These are phyloP conservation scores for Halophytophthora batemanensis DNA, from an alignment of 352 stramenopile genomes.

Conservation along the genomic window DNA sequence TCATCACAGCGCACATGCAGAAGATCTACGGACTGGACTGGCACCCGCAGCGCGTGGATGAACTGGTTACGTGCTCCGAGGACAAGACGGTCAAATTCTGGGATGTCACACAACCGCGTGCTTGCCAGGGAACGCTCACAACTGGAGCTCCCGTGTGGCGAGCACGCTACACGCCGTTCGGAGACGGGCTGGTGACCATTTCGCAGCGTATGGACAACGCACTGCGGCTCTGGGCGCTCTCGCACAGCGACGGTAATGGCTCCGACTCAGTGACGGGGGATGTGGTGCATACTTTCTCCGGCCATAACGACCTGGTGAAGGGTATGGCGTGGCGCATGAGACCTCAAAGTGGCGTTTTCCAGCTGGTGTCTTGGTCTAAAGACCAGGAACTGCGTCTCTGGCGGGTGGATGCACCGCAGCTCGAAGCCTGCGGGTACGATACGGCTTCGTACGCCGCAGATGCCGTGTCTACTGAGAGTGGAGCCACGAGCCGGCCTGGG, in stretches of 20 bases:
- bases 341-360: conserved; percentile 40
- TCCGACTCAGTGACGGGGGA: conserved; percentile 27
- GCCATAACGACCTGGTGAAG: conserved; percentile 61
- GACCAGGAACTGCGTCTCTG: conserved; percentile 77
- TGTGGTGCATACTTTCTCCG: conserved; percentile 57
- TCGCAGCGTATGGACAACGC: conserved; percentile 60
- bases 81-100: conserved; percentile 86
- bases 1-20: conserved; percentile 82
- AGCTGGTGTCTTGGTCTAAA: conserved; percentile 81
- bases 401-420: conserved; percentile 57
- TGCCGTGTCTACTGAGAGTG: conserved; percentile 20
- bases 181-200: conserved; percentile 77
- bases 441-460: conserved; percentile 35
- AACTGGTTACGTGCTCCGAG: conserved; percentile 84
- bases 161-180: conserved; percentile 77
- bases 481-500: background rate
- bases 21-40: conserved; percentile 83
- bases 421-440: conserved; percentile 62
- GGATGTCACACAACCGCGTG: conserved; percentile 60
- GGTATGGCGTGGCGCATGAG: conserved; percentile 64
- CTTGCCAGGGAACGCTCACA: conserved; percentile 58
- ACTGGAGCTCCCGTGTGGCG: conserved; percentile 65
- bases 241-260: conserved; percentile 23
- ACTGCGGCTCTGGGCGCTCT: conserved; percentile 65
- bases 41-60: conserved; percentile 70